phyloP scores from a whole-genome alignment of 805 yeast species.

The Groenewaldozyma tartarivorans region DNA sequence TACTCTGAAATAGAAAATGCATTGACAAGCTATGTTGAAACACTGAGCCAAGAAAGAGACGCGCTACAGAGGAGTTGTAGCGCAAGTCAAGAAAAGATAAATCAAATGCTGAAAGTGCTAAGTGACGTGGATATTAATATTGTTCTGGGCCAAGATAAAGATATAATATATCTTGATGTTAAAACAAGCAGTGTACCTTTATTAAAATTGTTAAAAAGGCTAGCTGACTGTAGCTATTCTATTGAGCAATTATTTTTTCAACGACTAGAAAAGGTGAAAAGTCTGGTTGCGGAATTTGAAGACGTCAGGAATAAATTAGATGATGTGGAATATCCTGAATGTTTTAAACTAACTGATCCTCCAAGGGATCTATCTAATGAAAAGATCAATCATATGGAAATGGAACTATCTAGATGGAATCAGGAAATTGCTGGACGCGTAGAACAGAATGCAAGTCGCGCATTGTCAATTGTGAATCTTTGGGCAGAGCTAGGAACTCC shows the following conservation, averaged over 20 bases:
- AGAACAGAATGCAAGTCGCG: slow-evolving; percentile 12
- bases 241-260: too few species aligned
- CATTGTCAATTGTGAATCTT: slow-evolving; percentile 21
- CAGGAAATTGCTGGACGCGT: slow-evolving; percentile 18
- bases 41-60: slow-evolving; percentile 22
- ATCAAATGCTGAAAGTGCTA: slow-evolving; percentile 17
- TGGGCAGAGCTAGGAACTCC: slow-evolving; percentile 27
- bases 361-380: slow-evolving; percentile 16
- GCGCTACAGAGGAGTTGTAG: slow-evolving; percentile 15
- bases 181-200: too few species aligned
- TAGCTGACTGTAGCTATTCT: too few species aligned
- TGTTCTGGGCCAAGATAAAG: slow-evolving; percentile 9
- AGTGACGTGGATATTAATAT: slow-evolving; percentile 12
- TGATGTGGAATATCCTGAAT: background rate
- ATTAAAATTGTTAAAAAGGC: too few species aligned
- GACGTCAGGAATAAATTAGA: slow-evolving; percentile 10
- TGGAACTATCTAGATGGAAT: slow-evolving; percentile 19
- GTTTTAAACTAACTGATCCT: background rate
- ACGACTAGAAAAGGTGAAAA: too few species aligned
- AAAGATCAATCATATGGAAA: slow-evolving; percentile 17
- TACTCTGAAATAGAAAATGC: slow-evolving; percentile 20
- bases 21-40: slow-evolving; percentile 22
- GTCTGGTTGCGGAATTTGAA: background rate
- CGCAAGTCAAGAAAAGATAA: slow-evolving; percentile 13
- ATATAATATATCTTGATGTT: background rate